These are phyloP conservation scores for Crucihimalaya himalaica DNA, from an alignment of 345 rosid genomes.

Conservation along the genomic window DNA sequence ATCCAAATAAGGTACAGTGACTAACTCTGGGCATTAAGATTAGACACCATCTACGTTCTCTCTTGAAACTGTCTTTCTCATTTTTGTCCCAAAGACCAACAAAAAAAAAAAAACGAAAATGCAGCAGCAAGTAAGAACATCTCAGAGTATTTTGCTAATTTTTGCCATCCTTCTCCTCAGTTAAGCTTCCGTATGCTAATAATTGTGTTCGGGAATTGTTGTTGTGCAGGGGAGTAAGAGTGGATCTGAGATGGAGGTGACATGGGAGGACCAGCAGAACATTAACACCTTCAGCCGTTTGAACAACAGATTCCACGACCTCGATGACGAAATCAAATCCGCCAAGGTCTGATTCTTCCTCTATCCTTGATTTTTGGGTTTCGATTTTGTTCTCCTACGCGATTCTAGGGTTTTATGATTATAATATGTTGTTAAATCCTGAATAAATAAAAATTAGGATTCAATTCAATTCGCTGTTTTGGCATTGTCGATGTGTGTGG, in stretches of 20 bases:
- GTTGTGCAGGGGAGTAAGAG: constrained; percentile 50
- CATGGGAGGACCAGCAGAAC: constrained; percentile 98
- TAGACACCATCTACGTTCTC: not conserved
- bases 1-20: not conserved
- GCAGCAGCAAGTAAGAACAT: constrained; percentile 34
- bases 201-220: not conserved
- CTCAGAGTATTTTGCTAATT: not conserved
- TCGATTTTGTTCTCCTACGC: not conserved
- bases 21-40: too few species aligned
- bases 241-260: constrained; percentile 84
- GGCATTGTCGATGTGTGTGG: not conserved
- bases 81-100: not conserved
- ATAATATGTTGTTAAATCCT: too few species aligned
- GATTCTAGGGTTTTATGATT: constrained; percentile 25
- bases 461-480: not conserved
- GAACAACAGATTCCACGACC: constrained; percentile 86
- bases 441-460: not conserved
- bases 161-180: too few species aligned
- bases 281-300: constrained; percentile 82
- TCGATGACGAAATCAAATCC: constrained; percentile 74
- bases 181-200: not conserved
- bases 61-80: not conserved
- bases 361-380: not conserved
- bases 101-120: not conserved
- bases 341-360: constrained; percentile 53